Evolutionary conservation across 805 yeast genomes (phyloP).

Genomic region (Barnettozyma californica): DNA sequence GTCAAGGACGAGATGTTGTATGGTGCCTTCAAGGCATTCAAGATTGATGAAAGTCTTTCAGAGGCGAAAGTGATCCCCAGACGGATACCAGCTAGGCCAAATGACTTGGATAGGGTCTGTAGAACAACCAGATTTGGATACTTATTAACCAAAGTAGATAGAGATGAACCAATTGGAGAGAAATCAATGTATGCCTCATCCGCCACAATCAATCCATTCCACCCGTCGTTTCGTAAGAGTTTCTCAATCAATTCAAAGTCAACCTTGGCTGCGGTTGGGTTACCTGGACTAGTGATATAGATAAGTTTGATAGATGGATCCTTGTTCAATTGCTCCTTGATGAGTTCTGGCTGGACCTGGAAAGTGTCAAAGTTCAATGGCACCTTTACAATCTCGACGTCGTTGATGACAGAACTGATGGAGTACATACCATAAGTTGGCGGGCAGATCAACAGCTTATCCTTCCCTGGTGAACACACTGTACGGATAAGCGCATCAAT

Average conservation of each 20-base stretch:
- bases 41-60: slow-evolving; percentile 51
- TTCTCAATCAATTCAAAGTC: slow-evolving; percentile 42
- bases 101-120: slow-evolving; percentile 91
- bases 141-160: slow-evolving; percentile 72
- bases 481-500: slow-evolving; percentile 86
- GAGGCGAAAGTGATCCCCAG: slow-evolving; percentile 75
- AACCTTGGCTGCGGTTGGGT: slow-evolving; percentile 79
- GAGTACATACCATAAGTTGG: slow-evolving; percentile 98
- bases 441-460: slow-evolving; percentile 80
- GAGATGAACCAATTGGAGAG: slow-evolving; percentile 58
- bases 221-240: slow-evolving; percentile 40
- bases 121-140: slow-evolving; percentile 80
- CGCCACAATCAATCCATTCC: slow-evolving; percentile 77
- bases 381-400: slow-evolving; percentile 69
- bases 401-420: slow-evolving; percentile 87
- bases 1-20: slow-evolving; percentile 86
- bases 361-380: slow-evolving; percentile 67
- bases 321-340: slow-evolving; percentile 42
- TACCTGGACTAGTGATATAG: slow-evolving; percentile 93
- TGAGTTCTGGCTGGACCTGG: slow-evolving; percentile 52
- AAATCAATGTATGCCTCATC: slow-evolving; percentile 98
- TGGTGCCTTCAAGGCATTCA: slow-evolving; percentile 94
- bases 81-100: slow-evolving; percentile 94
- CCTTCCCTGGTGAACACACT: slow-evolving; percentile 74
- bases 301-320: slow-evolving; percentile 69